A percentile compares a stretch with the other conserved stretches of the same genome.
phyloP scores from a whole-genome alignment of 192 early-diverging fungal genomes.

The Coemansia sp. region DNA sequence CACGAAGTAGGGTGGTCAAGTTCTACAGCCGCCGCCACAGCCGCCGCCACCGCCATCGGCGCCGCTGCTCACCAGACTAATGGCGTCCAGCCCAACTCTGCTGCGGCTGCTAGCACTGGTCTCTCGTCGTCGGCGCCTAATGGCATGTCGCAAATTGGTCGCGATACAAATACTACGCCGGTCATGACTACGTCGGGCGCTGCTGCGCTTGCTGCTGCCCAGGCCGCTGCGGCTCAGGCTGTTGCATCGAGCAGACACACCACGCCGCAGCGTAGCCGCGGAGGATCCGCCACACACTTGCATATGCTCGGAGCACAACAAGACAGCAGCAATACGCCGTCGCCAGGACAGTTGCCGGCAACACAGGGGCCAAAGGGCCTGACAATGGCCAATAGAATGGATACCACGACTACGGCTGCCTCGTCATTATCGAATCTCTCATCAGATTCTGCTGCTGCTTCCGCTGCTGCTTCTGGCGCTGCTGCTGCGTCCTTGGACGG shows the following conservation, averaged over 20 bases:
- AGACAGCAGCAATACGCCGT: not conserved
- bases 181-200: conserved; percentile 55
- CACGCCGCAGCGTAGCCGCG: conserved; percentile 53
- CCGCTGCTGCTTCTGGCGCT: no score
- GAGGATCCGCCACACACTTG: conserved; percentile 27
- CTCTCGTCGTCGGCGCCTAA: not conserved
- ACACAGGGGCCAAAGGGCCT: not conserved
- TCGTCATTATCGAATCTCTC: not conserved
- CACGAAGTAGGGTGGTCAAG: conserved; percentile 15
- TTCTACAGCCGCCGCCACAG: no score
- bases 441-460: not conserved
- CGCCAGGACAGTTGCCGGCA: not conserved
- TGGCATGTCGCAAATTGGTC: not conserved
- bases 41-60: not conserved
- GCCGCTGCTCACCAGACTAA: not conserved
- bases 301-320: conserved; percentile 2
- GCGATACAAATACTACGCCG: conserved; percentile 20
- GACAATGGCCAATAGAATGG: conserved; percentile 27
- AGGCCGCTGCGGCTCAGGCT: conserved; percentile 31
- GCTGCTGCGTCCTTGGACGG: not conserved
- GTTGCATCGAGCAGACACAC: conserved; percentile 35
- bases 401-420: not conserved
- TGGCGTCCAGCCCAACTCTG: not conserved
- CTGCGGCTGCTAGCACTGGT: not conserved
- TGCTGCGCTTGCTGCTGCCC: conserved; percentile 53